A percentile compares a stretch with the other conserved stretches of the same genome.
Conservation (phyloP, 2,329 filamentous ascomycete species). For the Colletotrichum gigasporum region DNA sequence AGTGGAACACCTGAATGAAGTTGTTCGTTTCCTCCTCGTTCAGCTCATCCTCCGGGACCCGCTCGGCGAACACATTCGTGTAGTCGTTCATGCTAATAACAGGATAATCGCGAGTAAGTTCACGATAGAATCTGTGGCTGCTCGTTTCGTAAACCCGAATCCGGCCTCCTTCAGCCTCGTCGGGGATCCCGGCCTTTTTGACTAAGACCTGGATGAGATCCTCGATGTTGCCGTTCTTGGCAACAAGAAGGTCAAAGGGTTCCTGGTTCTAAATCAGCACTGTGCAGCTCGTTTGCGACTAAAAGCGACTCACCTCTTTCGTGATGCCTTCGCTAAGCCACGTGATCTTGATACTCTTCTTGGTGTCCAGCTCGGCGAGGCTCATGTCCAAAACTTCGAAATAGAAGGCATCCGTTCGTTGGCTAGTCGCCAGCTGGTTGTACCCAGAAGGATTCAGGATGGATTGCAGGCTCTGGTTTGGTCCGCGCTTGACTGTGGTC, state of each 20-base stretch:
- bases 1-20: conserved; percentile 87
- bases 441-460: conserved; percentile 83
- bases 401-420: conserved; percentile 81
- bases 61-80: conserved; percentile 81
- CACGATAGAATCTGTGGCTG: conserved; percentile 84
- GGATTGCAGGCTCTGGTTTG: conserved; percentile 75
- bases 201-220: conserved; percentile 81
- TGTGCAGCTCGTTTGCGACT: not conserved
- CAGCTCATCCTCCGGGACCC: conserved; percentile 77
- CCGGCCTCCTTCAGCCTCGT: conserved; percentile 74
- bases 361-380: conserved; percentile 89
- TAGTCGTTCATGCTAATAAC: conserved; percentile 91
- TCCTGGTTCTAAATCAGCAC: conserved; percentile 63
- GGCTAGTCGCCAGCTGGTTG: conserved; percentile 74
- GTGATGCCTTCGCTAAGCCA: conserved; percentile 90
- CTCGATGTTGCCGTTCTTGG: conserved; percentile 82
- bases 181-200: conserved; percentile 82
- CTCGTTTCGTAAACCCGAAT: conserved; percentile 87
- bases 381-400: conserved; percentile 97
- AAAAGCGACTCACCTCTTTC: conserved; percentile 76
- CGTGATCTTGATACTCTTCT: conserved; percentile 84
- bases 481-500: conserved; percentile 76
- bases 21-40: conserved; percentile 62
- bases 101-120: conserved; percentile 74
- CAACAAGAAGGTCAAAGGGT: conserved; percentile 81